These are phyloP conservation scores for Coniosporium tulheliwenetii DNA, from an alignment of 2,329 filamentous ascomycete species.

Conservation along the genomic window DNA sequence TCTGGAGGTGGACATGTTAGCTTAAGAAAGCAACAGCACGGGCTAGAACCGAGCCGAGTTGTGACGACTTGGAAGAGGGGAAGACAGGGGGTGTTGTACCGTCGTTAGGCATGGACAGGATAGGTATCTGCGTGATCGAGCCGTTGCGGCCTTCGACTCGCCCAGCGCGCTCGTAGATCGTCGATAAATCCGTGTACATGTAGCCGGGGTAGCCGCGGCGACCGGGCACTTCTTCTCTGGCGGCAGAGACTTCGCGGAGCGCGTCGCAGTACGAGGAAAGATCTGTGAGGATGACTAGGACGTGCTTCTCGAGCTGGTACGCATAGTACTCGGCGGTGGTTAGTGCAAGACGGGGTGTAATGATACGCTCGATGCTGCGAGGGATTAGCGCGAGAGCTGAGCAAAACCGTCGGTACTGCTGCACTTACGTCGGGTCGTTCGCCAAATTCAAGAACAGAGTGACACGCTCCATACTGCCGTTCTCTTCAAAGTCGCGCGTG, in stretches of 20 bases:
- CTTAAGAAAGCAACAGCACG: no score
- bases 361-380: conserved; percentile 90
- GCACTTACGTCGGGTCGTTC: conserved; percentile 84
- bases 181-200: conserved; percentile 99
- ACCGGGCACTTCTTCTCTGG: conserved; percentile 95
- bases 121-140: conserved; percentile 97
- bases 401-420: not conserved
- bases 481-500: conserved; percentile 96
- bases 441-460: conserved; percentile 98
- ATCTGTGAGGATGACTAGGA: conserved; percentile 95
- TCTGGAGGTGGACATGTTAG: no score
- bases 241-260: conserved; percentile 93
- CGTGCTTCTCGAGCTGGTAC: conserved; percentile 99
- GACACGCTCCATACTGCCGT: conserved; percentile 92
- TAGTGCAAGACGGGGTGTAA: conserved; percentile 92
- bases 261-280: conserved; percentile 97
- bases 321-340: conserved; percentile 99
- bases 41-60: no score
- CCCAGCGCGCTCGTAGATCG: conserved; percentile 97
- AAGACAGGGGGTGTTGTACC: not conserved
- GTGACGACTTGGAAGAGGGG: not conserved
- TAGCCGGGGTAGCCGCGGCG: conserved; percentile 99
- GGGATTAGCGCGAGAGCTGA: conserved; percentile 8
- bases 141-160: conserved; percentile 95
- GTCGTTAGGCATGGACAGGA: conserved; percentile 98